Evolutionary conservation across 805 yeast species (phyloP), one percentile per base, ranked within the genome.

Genomic region (Schwanniomyces yamadae): DNA sequence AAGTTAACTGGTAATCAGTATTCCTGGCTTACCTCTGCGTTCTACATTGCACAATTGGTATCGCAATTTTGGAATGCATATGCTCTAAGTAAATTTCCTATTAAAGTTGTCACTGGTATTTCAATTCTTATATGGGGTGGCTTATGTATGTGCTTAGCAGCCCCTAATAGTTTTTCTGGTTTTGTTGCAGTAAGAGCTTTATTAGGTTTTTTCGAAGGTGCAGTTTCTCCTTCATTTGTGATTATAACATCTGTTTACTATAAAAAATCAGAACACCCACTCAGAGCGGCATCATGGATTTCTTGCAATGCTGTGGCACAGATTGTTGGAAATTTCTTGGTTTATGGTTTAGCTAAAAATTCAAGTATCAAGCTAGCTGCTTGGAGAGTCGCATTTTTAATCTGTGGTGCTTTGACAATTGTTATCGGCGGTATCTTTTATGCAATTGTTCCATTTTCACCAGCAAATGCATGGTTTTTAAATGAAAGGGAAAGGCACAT

Each of bases 1-100:
- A 16, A 31, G 4, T 25, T 36, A 21, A 46, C 41, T 1, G 66
- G 66, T 12, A 46, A 56, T 23, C 54, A 66, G 48, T 61, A 61
- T 45, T 41, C 59, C 9, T 66, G 71, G 68, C 57, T 62, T 42
- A 62, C 72, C 28, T 49, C 69, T 41, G 54, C 67, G 24, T 54
- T 71, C 46, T 57, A 69, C 57, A 28, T 83, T 25, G 90, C 89
- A 2, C 83, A 81, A 50, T 54, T 83, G 31, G 64, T 63, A 6
- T 80, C 78, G 48, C 80, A 77, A 46, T 57, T 73, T 37, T 75
- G 79, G 4, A 66, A 73, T 4, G 54, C 66, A 6, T 51, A 61
- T 33, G 34, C 69, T 1, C 50, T 80, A 18, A 89, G 83, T 54
- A 66, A 63, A 34, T 72, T 78, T 33, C 83, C 82, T 3, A 21